Base-by-base conservation (phyloP, 345 rosid genomes). In the Isatis tinctoria region DNA sequence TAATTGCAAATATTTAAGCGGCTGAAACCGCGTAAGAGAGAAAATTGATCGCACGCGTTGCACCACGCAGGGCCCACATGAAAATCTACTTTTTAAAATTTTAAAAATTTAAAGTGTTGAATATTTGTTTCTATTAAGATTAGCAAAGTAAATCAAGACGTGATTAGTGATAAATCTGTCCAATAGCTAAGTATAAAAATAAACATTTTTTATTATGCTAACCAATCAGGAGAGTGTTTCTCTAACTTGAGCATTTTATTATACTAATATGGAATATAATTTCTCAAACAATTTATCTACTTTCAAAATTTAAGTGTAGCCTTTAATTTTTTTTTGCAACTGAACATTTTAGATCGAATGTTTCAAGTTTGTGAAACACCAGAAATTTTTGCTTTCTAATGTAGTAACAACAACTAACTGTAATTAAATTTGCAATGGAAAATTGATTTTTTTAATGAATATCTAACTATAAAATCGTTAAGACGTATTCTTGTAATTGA, bases 131-230 rank as follows among this genome's bases (percentile, higher is more conserved):
- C 6, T 10, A 2, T 58, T 5, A 18, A 14, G 3, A 14, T 22
- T 52, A 36, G 58, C 11, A 57, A 22, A 60, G 33, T 30, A 56
- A 47, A 70, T 71, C 35, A 57, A 72, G 62, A 65, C 27, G 73
- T 72, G 51, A 65, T 57, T 58, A 30, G 30, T 10, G 40, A 28
- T 47, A 72, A 70, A 70, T 67, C 43, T 60, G 56, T 66, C 61
- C 14, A 36, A 26, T 36, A 4, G 5, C 6, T 8, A 70, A 47
- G 13, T 33, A 32, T 0, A 70, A 52, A 52, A 13, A n/a, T 3
- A 37, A 52, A n/a, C 10, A 14, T 14, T 10, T 54, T 56, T 69
- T 33, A n/a, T 13, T 20, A 33, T 44, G 14, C 59, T 22, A 49
- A 36, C 9, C 6, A 49, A 2, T 45, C 24, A 28, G 35, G 32